Evolutionary conservation across 1,139 yeast genomes (phyloP).

Genomic region (Suhomyces maxii): DNA sequence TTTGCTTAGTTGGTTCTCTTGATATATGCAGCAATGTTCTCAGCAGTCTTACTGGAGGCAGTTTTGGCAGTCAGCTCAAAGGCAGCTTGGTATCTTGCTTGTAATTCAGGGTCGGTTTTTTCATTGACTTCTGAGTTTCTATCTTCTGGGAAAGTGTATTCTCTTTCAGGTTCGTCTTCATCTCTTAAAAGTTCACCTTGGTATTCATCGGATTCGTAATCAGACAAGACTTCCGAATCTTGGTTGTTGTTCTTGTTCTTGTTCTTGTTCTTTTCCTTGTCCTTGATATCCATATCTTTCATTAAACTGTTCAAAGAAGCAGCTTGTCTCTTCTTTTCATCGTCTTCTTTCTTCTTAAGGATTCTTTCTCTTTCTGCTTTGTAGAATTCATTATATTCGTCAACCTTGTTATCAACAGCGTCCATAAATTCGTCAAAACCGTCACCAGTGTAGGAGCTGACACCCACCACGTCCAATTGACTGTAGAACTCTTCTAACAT

Average conservation of each 20-base stretch:
- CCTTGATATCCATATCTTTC: constrained; percentile 76
- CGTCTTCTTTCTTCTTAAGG: constrained; percentile 71
- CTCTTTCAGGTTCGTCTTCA: constrained; percentile 65
- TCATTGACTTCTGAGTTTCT: constrained; percentile 60
- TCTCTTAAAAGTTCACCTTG: constrained; percentile 66
- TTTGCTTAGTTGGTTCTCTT: constrained; percentile 15
- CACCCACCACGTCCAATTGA: constrained; percentile 87
- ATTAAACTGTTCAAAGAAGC: constrained; percentile 69
- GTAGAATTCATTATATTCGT: constrained; percentile 82
- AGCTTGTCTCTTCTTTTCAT: constrained; percentile 71
- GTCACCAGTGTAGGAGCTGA: constrained; percentile 86
- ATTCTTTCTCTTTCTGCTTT: constrained; percentile 85
- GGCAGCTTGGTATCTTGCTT: constrained; percentile 71
- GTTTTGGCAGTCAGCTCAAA: constrained; percentile 62
- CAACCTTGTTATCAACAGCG: constrained; percentile 83
- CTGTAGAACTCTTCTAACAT: constrained; percentile 97
- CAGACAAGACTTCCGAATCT: constrained; percentile 70
- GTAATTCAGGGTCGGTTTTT: constrained; percentile 52
- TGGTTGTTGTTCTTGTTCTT: constrained; percentile 20
- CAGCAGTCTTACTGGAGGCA: constrained; percentile 67
- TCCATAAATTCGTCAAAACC: constrained; percentile 89
- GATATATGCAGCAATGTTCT: constrained; percentile 67
- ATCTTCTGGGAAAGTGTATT: constrained; percentile 76
- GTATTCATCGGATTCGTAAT: constrained; percentile 56
- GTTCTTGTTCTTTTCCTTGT: constrained; percentile 22